Evolutionary conservation across 495 filamentous ascomycete genomes (phyloP).

Genomic region (Aspergillus hancockii): DNA sequence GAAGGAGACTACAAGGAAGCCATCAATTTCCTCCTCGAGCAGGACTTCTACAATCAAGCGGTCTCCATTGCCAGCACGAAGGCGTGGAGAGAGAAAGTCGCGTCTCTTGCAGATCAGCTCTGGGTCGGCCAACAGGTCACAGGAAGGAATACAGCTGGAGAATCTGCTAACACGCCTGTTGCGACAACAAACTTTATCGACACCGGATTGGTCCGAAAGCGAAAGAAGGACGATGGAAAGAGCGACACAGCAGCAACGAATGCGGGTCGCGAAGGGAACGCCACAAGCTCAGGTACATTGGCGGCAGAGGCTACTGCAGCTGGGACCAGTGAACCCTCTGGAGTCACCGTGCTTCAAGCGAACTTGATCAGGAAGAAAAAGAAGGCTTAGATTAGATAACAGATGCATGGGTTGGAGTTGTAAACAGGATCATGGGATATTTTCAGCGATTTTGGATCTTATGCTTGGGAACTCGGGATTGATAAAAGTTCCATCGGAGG

Average conservation of each 20-base stretch:
- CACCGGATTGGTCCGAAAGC: slow-evolving; percentile 53
- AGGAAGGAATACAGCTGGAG: slow-evolving; percentile 40
- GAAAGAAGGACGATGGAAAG: slow-evolving; percentile 47
- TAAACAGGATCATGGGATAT: neutral
- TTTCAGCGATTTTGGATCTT: slow-evolving; percentile 1
- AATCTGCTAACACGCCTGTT: slow-evolving; percentile 28
- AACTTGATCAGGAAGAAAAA: slow-evolving; percentile 67
- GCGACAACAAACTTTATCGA: slow-evolving; percentile 41
- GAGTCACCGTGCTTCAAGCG: slow-evolving; percentile 58
- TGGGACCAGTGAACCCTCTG: slow-evolving; percentile 16
- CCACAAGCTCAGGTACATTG: neutral
- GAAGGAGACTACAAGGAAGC: slow-evolving; percentile 74
- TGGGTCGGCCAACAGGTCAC: slow-evolving; percentile 57
- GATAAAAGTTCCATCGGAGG: neutral
- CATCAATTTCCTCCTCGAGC: slow-evolving; percentile 76
- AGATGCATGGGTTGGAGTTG: neutral
- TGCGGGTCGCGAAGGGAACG: slow-evolving; percentile 12
- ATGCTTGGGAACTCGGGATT: neutral
- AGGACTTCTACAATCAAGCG: slow-evolving; percentile 76
- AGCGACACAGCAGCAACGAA: slow-evolving; percentile 15
- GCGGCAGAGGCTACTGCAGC: slow-evolving; percentile 24
- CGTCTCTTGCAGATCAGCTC: slow-evolving; percentile 50
- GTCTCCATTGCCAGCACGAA: slow-evolving; percentile 68
- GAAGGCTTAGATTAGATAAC: slow-evolving; percentile 39
- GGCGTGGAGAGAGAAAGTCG: slow-evolving; percentile 69